phyloP scores from a whole-genome alignment of 2,329 filamentous ascomycete genomes.

The Diaporthe velutina region DNA sequence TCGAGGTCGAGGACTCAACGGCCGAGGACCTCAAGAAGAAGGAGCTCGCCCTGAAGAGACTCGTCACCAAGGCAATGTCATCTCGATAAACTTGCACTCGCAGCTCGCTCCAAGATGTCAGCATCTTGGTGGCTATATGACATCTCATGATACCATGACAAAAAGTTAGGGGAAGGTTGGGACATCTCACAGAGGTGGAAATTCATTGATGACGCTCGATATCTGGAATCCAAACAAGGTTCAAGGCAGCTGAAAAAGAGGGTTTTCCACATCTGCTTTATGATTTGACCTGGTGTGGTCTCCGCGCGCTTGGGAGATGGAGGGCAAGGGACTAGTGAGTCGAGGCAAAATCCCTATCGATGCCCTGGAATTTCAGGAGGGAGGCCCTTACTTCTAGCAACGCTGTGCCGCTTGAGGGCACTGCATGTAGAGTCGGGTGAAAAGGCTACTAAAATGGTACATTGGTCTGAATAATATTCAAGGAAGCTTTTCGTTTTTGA shows the following conservation, averaged over 20 bases:
- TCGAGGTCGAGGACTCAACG: constrained; percentile 92
- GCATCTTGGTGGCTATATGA: too few relatives aligned
- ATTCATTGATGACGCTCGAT: constrained; percentile 31
- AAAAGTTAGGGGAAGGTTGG: constrained; percentile 30
- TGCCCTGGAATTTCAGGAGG: background rate
- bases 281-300: constrained; percentile 10
- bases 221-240: constrained; percentile 19
- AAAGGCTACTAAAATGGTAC: constrained; percentile 43
- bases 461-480: constrained; percentile 35
- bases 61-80: constrained; percentile 98
- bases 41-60: constrained; percentile 96
- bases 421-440: constrained; percentile 47
- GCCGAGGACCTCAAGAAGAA: constrained; percentile 99
- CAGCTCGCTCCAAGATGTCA: constrained; percentile 19
- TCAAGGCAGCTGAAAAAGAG: constrained; percentile 20
- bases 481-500: background rate
- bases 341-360: background rate
- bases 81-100: constrained; percentile 75
- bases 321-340: constrained; percentile 22
- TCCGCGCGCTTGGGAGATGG: constrained; percentile 19
- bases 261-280: constrained; percentile 19
- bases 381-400: constrained; percentile 13
- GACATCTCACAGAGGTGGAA: constrained; percentile 25
- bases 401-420: constrained; percentile 39
- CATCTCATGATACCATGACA: constrained; percentile 38